A percentile compares a stretch with the other conserved stretches of the same genome.
These are phyloP conservation scores for Tricholoma hemisulphureum DNA, from an alignment of 768 basidiomycete species.

Conservation along the genomic window DNA sequence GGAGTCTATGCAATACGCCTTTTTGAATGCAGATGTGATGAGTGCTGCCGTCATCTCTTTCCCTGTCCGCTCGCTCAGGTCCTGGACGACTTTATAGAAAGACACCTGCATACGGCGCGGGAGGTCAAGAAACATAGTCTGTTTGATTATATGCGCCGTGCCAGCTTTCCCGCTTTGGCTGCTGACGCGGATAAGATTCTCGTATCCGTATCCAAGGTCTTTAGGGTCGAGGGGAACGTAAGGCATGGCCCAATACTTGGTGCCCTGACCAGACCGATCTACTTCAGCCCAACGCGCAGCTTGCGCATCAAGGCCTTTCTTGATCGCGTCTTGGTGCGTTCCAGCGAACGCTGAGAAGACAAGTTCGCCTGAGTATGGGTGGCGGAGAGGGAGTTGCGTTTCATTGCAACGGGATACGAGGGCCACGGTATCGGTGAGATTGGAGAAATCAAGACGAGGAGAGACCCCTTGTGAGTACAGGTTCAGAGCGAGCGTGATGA, in stretches of 20 bases:
- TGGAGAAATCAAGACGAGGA: constrained; percentile 75
- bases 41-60: constrained; percentile 79
- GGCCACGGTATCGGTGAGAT: constrained; percentile 70
- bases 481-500: constrained; percentile 81
- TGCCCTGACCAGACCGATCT: constrained; percentile 40
- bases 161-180: constrained; percentile 88
- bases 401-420: constrained; percentile 80
- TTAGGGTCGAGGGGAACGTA: constrained; percentile 85
- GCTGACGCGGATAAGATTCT: constrained; percentile 86
- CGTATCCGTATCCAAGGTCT: constrained; percentile 80
- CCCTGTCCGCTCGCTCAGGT: constrained; percentile 68
- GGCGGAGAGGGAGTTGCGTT: constrained; percentile 73
- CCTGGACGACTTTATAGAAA: constrained; percentile 78
- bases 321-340: constrained; percentile 83
- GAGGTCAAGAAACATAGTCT: constrained; percentile 69
- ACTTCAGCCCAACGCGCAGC: constrained; percentile 50
- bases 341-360: constrained; percentile 88
- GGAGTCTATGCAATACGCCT: constrained; percentile 61
- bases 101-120: constrained; percentile 80
- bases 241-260: constrained; percentile 69
- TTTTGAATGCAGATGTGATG: constrained; percentile 69
- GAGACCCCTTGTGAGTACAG: constrained; percentile 78
- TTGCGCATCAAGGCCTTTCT: constrained; percentile 80
- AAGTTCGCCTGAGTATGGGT: constrained; percentile 81
- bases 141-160: constrained; percentile 79